Evolutionary conservation across 306 rosid species (phyloP).

Genomic region (Cucurbita maxima): DNA sequence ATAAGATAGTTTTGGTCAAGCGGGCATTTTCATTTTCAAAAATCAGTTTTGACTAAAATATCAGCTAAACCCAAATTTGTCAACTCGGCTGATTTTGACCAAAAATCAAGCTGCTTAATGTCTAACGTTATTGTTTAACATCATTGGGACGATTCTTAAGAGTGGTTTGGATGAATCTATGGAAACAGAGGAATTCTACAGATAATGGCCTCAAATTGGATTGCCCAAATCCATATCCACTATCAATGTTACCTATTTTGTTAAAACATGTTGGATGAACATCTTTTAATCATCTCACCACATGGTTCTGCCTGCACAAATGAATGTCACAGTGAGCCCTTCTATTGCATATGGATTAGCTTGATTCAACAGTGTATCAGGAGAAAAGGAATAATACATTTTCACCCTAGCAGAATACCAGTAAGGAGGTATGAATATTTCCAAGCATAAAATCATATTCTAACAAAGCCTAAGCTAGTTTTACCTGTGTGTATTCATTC

Average conservation of each 20-base stretch:
- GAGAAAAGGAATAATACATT: neutral
- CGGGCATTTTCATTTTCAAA: too few relatives aligned
- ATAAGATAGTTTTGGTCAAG: too few relatives aligned
- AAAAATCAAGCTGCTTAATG: neutral
- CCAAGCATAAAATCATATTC: neutral
- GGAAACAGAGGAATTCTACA: neutral
- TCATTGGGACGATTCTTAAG: neutral
- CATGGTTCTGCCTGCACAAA: neutral
- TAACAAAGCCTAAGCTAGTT: neutral
- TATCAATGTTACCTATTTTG: neutral
- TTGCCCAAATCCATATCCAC: neutral
- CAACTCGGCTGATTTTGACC: neutral
- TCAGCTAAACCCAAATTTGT: too few relatives aligned
- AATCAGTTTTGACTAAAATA: too few relatives aligned
- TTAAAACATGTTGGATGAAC: too few relatives aligned
- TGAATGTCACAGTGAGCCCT: neutral
- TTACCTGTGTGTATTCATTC: constrained; percentile 24
- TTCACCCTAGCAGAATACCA: neutral
- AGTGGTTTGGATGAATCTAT: neutral
- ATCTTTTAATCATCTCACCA: neutral
- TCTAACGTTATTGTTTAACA: neutral
- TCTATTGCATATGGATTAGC: neutral
- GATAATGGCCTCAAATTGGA: neutral
- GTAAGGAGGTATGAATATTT: neutral
- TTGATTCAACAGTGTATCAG: neutral